Base-by-base conservation (phyloP, 257 asterid species). In the Solanum stenotomum region DNA sequence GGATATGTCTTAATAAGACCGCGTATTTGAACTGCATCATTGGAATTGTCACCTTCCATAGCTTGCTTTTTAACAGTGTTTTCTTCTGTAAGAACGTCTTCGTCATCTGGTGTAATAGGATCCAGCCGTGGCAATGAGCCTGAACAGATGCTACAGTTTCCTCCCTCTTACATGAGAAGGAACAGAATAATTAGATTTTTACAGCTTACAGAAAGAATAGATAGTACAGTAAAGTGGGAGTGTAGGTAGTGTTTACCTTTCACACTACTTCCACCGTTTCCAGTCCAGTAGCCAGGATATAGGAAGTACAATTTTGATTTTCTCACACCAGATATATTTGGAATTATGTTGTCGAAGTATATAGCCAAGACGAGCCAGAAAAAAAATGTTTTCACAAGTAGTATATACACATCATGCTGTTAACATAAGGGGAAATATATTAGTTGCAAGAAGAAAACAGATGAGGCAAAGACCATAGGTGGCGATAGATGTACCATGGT, bases 81-180 rank as follows among this genome's bases (percentile, higher is more conserved):
- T 92, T 96, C 99, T 92, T 96, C 98, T 91, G 93, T 96, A 87
- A 85, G 98, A 78, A 96, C 99, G 46, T 96, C 98, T 88, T 91
- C 98, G 63, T 96, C 98, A 78, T 96, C 99, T 16, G 98, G 96
- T 78, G 81, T 84, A 87, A 89, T 91, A 90, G 88, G 89, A 85
- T 95, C 97, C 42, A 87, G 35, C 10, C 90, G 88, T 76, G 96
- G 94, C 74, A 87, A 85, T 86, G 97, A 90, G 65, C 94, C 79
- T 83, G 88, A 42, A 92, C 98, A 95, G 40, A 27, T 2, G 82
- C 98, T 95, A 89, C 95, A 95, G 78, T 93, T 85, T 90, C 94
- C 89, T 86, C 98, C 98, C 92, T 96, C 99, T 96, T 88, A 85
- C 89, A 79, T 46, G 87, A 87, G 86, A 89, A 46, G 68, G 67